A percentile compares a stretch with the other conserved stretches of the same genome.
Evolutionary conservation across 805 yeast genomes (phyloP).

Genomic region (Komagataella pseudopastoris): DNA sequence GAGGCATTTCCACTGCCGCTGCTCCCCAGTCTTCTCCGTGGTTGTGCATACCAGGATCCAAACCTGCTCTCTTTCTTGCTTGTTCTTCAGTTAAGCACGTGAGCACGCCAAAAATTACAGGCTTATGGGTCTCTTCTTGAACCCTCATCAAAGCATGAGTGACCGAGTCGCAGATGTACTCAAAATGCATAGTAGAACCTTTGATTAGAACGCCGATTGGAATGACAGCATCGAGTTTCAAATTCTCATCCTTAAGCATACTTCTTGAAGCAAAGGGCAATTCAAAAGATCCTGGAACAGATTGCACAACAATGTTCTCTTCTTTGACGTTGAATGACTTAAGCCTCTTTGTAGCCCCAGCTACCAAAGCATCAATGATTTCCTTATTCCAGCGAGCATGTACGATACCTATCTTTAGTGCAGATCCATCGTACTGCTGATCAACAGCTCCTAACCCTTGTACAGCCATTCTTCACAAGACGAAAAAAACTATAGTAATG

Average conservation of each 20-base stretch:
- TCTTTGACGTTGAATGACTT: slow-evolving; percentile 54
- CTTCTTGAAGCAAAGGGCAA: slow-evolving; percentile 70
- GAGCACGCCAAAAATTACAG: slow-evolving; percentile 86
- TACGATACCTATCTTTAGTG: slow-evolving; percentile 67
- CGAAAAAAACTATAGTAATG: not conserved
- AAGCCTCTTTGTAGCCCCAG: slow-evolving; percentile 59
- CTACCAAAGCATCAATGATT: slow-evolving; percentile 67
- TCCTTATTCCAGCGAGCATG: slow-evolving; percentile 92
- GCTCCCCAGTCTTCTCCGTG: slow-evolving; percentile 99
- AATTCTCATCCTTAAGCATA: slow-evolving; percentile 29
- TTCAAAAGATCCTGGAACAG: slow-evolving; percentile 94
- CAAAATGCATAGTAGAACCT: slow-evolving; percentile 97
- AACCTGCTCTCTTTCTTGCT: slow-evolving; percentile 86
- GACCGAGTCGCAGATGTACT: slow-evolving; percentile 86
- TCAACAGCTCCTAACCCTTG: slow-evolving; percentile 3
- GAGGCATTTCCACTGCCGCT: slow-evolving; percentile 93
- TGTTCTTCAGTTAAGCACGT: slow-evolving; percentile 92
- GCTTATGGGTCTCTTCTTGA: slow-evolving; percentile 55
- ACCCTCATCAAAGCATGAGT: slow-evolving; percentile 75
- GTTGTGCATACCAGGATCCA: slow-evolving; percentile 69
- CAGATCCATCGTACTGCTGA: slow-evolving; percentile 18
- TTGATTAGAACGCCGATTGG: slow-evolving; percentile 93
- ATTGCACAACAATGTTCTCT: slow-evolving; percentile 65
- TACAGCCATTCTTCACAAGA: not conserved
- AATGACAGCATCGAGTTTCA: slow-evolving; percentile 64